Conservation (phyloP, 768 basidiomycete genomes). For the Phaffia australis region DNA sequence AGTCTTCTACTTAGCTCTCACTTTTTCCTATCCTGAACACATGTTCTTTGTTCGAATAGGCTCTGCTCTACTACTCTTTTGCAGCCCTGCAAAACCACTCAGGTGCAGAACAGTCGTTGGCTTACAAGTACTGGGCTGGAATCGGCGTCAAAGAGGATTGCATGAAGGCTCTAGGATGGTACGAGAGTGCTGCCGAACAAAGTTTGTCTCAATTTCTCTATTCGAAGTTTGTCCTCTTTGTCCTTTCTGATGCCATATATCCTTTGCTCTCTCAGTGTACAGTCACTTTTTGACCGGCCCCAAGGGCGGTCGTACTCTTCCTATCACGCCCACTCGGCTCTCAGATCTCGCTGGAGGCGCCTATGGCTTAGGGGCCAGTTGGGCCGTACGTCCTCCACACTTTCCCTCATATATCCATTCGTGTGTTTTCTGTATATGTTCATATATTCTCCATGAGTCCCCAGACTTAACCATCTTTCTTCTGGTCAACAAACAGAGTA, state of each 20-base stretch:
- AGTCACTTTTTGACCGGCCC: conserved; percentile 69
- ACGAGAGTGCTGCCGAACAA: conserved; percentile 77
- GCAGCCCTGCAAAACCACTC: conserved; percentile 77
- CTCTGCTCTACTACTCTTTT: conserved; percentile 87
- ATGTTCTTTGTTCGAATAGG: conserved; percentile 38
- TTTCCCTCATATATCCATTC: neutral
- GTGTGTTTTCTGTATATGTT: neutral
- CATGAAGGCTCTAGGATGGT: conserved; percentile 71
- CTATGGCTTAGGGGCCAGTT: conserved; percentile 90
- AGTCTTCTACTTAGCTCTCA: neutral
- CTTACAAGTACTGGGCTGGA: conserved; percentile 89
- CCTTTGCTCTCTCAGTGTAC: conserved; percentile 48
- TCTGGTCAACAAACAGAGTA: conserved; percentile 42
- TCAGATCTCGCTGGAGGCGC: conserved; percentile 86
- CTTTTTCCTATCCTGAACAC: neutral
- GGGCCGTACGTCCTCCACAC: conserved; percentile 42
- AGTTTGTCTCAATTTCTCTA: conserved; percentile 40
- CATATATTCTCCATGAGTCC: too few species aligned
- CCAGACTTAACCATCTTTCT: too few species aligned
- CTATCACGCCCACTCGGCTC: conserved; percentile 64
- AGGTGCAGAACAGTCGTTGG: conserved; percentile 83
- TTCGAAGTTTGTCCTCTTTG: conserved; percentile 23
- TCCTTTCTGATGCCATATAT: neutral
- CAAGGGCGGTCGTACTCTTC: conserved; percentile 77
- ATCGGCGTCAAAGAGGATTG: conserved; percentile 85